Percentiles rank a stretch among this genome's conserved stretches.
phyloP scores from a whole-genome alignment of 2,329 filamentous ascomycete genomes.

The Verticillium longisporum region DNA sequence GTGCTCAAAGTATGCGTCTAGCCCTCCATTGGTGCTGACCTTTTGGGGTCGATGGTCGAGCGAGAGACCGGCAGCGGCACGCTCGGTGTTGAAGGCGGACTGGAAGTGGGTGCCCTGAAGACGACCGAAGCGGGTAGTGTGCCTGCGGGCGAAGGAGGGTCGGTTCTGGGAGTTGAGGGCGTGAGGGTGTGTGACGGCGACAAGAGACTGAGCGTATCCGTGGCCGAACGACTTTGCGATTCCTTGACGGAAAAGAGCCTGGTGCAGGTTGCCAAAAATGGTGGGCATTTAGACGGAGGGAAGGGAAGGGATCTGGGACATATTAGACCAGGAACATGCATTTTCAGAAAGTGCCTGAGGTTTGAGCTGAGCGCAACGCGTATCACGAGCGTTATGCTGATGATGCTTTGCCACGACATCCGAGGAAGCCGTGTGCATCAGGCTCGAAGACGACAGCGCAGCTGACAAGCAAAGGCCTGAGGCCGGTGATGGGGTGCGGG shows the following conservation, averaged over 20 bases:
- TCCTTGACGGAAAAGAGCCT: conserved; percentile 92
- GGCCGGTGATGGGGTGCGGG: background rate
- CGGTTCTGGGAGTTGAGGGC: conserved; percentile 68
- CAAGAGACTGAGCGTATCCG: conserved; percentile 96
- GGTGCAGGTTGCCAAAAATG: conserved; percentile 62
- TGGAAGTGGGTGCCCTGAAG: conserved; percentile 63
- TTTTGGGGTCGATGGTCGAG: conserved; percentile 52
- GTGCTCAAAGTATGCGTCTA: conserved; percentile 89
- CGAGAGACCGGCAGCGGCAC: conserved; percentile 43
- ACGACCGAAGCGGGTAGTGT: conserved; percentile 46
- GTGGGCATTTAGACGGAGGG: conserved; percentile 82
- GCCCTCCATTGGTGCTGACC: conserved; percentile 41
- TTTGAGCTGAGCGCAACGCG: background rate
- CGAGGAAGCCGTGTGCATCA: background rate
- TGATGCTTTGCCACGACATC: conserved; percentile 4
- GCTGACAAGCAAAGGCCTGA: background rate
- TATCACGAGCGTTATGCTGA: background rate
- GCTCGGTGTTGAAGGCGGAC: conserved; percentile 64
- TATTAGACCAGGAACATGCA: conserved; percentile 10
- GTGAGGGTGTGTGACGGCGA: conserved; percentile 81
- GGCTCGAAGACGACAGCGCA: background rate
- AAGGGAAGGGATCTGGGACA: conserved; percentile 44
- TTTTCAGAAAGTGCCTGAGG: background rate
- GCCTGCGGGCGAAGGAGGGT: conserved; percentile 54
- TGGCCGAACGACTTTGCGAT: conserved; percentile 95